Evolutionary conservation across 2,329 filamentous ascomycete genomes (phyloP).

Genomic region (Colletotrichum navitas): DNA sequence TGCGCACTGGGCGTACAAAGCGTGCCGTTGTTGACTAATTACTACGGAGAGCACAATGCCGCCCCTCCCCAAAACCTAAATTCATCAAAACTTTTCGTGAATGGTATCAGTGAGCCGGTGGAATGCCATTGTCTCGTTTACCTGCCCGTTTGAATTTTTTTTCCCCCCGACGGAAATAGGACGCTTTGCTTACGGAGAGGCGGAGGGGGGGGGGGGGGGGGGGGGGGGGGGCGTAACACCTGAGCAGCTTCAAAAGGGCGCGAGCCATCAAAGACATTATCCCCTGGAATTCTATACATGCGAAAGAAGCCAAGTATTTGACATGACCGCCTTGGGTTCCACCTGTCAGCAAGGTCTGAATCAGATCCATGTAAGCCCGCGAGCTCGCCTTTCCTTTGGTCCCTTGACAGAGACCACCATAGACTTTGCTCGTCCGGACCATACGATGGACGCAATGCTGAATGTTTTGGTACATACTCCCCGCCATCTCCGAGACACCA

Average conservation of each 20-base stretch:
- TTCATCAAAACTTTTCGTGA: neutral
- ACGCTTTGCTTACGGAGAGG: neutral
- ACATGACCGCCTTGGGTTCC: neutral
- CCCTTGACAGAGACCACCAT: neutral
- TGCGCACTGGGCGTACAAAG: neutral
- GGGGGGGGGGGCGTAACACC: neutral
- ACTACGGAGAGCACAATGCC: neutral
- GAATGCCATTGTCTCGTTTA: neutral
- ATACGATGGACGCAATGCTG: neutral
- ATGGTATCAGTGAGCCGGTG: neutral
- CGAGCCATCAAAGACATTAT: neutral
- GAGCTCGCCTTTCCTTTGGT: neutral
- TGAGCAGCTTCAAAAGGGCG: neutral
- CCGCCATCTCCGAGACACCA: neutral
- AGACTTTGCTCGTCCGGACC: neutral
- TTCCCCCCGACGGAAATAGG: neutral
- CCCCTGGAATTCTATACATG: conserved; percentile 15
- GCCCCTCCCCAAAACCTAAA: no score
- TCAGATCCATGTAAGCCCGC: neutral
- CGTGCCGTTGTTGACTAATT: neutral
- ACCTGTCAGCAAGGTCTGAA: neutral
- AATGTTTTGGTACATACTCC: neutral
- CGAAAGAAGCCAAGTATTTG: conserved; percentile 3
- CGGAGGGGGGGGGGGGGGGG: neutral
- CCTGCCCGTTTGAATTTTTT: neutral